These are phyloP conservation scores for Cymbopogon flexuosus DNA, from an alignment of 202 grass and related monocot species.

Conservation along the genomic window DNA sequence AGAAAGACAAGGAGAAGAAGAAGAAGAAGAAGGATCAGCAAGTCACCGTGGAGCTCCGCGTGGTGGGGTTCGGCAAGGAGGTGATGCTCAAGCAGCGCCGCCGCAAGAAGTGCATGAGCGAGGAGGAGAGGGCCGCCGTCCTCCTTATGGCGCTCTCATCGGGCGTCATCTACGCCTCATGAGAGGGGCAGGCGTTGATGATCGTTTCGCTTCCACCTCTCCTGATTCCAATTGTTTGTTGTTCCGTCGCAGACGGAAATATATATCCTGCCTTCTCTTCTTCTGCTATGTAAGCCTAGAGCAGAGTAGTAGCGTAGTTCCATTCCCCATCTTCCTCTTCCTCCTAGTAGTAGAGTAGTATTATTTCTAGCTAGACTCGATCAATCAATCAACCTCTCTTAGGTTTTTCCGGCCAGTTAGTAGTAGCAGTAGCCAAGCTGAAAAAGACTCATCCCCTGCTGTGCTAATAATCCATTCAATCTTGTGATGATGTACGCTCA, in stretches of 20 bases:
- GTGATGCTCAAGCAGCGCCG: conserved; percentile 52
- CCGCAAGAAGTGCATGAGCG: conserved; percentile 44
- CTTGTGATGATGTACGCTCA: background rate
- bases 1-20: background rate
- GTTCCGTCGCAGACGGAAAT: too few relatives aligned
- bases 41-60: conserved; percentile 41
- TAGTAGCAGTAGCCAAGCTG: background rate
- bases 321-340: background rate
- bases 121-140: conserved; percentile 69
- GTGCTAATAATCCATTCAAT: background rate
- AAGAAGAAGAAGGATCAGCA: background rate
- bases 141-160: conserved; percentile 84
- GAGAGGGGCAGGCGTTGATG: background rate
- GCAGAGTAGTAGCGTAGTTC: background rate
- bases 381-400: background rate
- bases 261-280: too few relatives aligned
- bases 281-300: background rate
- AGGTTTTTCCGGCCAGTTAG: background rate
- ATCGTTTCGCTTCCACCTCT: too few relatives aligned
- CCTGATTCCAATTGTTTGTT: background rate
- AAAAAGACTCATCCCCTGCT: background rate
- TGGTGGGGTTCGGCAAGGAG: conserved; percentile 43
- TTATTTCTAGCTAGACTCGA: background rate
- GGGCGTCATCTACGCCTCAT: conserved; percentile 38
- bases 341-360: background rate